Base-by-base conservation (phyloP, 257 asterid species). In the Catharanthus roseus region DNA sequence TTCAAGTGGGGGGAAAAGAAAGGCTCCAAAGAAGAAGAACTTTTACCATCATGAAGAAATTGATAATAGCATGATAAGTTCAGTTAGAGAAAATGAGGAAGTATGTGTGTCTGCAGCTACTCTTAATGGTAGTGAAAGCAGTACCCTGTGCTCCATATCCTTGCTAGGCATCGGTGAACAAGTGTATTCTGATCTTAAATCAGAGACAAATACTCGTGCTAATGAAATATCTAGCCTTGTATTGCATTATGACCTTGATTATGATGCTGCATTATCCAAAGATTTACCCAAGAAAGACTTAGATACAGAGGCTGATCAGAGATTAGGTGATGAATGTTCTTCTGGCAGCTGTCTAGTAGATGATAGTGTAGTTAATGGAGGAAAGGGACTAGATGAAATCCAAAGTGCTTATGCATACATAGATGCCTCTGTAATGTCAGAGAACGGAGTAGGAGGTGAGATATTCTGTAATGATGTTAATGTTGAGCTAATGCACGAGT, bases 311-410 rank as follows among this genome's bases (percentile, higher is more conserved):
- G 65, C 71, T 50, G 55, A 58, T 74, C 68, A 63, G 29, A 47
- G 61, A 54, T 72, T 74, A 56, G 83, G 74, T 69, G 74, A 72
- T 74, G 87, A 62, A 68, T 61, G 39, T 49, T 79, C 78, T 50
- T 77, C 53, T 28, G 89, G 72, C 70, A 82, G 79, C 81, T 77
- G 84, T 81, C 74, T 83, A 61, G 74, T 71, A 55, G 76, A 77
- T 42, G 82, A 75, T 66, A 72, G 11, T 70, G 77, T 38, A 75
- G 78, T 67, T 72, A 65, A 39, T 65, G 72, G 72, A 68, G 63
- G 38, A 62, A 70, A 65, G 24, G 83, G 76, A 71, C 55, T 56
- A 16, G 57, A 74, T 24, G 75, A 61, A 76, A 82, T 70, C 51
- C 68, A 36, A 56, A n/a, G 33, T 58, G 83, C 68, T 67, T 61